Evolutionary conservation across 331 rosid genomes (phyloP), one percentile per base, ranked within the genome.

Genomic region (Ulmus americana): DNA sequence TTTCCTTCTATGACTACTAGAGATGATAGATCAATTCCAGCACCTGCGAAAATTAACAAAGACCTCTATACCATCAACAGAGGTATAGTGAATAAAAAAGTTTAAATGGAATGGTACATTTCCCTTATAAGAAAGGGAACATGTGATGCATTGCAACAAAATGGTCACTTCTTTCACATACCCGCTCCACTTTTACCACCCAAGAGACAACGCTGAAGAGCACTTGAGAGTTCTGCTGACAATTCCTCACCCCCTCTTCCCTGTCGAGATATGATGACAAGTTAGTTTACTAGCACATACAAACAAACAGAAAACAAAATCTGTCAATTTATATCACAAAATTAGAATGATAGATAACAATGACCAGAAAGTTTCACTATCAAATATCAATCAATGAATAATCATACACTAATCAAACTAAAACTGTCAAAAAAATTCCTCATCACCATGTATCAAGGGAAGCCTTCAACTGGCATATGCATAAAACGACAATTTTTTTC

Each of bases 121-220:
- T 7, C 12, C 13, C 57, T 10, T 5, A 70, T 39, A 42, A 67
- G 40, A 59, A 60, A 59, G 64, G 44, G 55, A 28, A 28, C 7
- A 68, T 6, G 66, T 13, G 35, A 28, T 28, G 35, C 7, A 10
- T 20, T 10, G 49, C 20, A 56, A 68, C 39, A 15, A 18, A 18
- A 9, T n/a, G 39, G 45, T 64, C 45, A 51, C 43, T 13, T 42
- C 20, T 61, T n/a, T 75, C 13, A 67, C 51, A 59, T 49, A 88
- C 97, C 97, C 74, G 90, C 83, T 22, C 95, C 97, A 74, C 92
- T 86, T 83, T 79, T 83, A 73, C 84, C 92, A 56, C 97, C 97
- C 76, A 88, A 78, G 63, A 88, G 87, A 77, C 92, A 83, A 49
- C 77, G 67, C 39, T 83, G 88, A 76, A 91, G 91, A 52, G 95